Base-by-base conservation (phyloP, 768 basidiomycete genomes). In the Leccinum uliginosum region DNA sequence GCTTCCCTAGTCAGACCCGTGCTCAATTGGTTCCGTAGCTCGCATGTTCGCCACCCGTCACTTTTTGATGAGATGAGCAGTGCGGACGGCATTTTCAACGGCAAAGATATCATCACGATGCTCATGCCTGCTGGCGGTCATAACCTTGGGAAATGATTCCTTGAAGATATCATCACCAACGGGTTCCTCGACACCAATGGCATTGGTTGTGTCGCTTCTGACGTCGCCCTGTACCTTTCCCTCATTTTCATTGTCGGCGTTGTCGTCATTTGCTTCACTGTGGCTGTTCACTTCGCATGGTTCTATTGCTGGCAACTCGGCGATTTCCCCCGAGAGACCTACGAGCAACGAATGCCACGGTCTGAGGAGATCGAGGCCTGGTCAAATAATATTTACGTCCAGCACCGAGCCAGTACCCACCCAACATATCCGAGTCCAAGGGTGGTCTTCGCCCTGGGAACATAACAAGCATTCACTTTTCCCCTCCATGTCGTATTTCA, bases 261-360 rank as follows among this genome's bases (percentile, higher is more conserved):
- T 59, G 96, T 98, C 61, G 80, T 83, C 53, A 93, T 97, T 71
- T 91, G 93, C 32, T 99, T 98, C 75, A 77, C 82, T 63, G 96
- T 98, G 93, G 97, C 97, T 48, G 91, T 97, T 67, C 79, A 95
- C 70, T 99, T 98, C 74, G 82, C 89, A 24, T 99, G 97, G 97
- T 98, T 98, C 82, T 89, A 91, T 71, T 92, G 90, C n/a, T 93
- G 91, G 87, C 85, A 85, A 66, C 79, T 99, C 43, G 97, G 97
- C 49, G 88, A 91, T 61, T 98, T 96, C 80, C 87, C 89, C 59
- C 81, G 83, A 40, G 97, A 99, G 75, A 92, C 93, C 15, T 93
- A 93, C 69, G 87, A 91, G 68, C 84, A 98, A 68, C 83, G 95
- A 17, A 93, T 93, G 86, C 84, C 85, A 59, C 86, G 96, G 23